These are phyloP conservation scores for Pseudozyma pruni DNA, from an alignment of 1,284 basidiomycete genomes.

Conservation along the genomic window DNA sequence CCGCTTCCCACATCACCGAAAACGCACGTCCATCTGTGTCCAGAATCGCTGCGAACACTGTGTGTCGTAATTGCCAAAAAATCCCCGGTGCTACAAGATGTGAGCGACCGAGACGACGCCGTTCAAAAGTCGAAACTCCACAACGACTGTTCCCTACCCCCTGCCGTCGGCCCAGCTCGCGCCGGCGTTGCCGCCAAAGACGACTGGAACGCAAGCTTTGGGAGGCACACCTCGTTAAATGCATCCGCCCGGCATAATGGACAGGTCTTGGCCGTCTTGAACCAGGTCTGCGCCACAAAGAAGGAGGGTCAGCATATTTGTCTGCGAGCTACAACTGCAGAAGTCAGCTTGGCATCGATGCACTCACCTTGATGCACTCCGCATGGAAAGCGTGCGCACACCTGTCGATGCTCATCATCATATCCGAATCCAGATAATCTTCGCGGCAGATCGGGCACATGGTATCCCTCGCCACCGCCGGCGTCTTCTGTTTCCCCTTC, in stretches of 20 bases:
- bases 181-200: conserved; percentile 1
- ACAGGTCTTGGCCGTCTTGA: conserved; percentile 43
- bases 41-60: too few species aligned
- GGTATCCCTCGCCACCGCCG: conserved; percentile 11
- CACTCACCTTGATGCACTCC: conserved; percentile 39
- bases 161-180: neutral
- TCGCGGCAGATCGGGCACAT: conserved; percentile 49
- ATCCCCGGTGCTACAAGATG: too few species aligned
- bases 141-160: neutral
- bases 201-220: conserved; percentile 21
- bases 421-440: conserved; percentile 37
- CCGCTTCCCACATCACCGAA: too few species aligned
- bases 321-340: too few species aligned
- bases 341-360: too few species aligned
- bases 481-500: conserved; percentile 37
- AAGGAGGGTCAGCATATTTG: neutral
- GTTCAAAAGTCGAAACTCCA: conserved; percentile 20
- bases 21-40: too few species aligned
- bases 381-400: conserved; percentile 48
- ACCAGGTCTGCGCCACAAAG: conserved; percentile 29
- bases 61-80: too few species aligned
- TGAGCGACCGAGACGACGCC: too few species aligned
- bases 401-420: conserved; percentile 39
- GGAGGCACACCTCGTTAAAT: conserved; percentile 28
- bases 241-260: conserved; percentile 41